Conservation (phyloP, 2,329 filamentous ascomycete genomes). For the Dryadomyces quercus-mongolicae region DNA sequence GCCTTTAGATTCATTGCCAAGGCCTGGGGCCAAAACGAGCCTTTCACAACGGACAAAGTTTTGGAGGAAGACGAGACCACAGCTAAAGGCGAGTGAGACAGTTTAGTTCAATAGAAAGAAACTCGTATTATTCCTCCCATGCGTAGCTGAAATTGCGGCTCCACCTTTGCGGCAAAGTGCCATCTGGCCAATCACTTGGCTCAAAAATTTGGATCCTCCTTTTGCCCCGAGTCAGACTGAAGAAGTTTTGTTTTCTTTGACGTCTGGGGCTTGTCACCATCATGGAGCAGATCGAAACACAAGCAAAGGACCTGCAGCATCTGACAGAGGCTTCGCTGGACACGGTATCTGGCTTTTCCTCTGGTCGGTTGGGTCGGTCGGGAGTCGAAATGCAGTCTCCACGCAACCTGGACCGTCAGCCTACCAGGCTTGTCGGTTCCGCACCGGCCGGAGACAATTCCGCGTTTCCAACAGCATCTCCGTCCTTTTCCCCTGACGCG, state of each 20-base stretch:
- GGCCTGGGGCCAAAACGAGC: conserved; percentile 14
- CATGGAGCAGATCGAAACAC: conserved; percentile 43
- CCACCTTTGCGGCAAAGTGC: background rate
- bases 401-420: conserved; percentile 8
- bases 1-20: conserved; percentile 15
- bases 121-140: background rate
- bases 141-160: no score
- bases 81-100: background rate
- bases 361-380: background rate
- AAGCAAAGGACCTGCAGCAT: conserved; percentile 41
- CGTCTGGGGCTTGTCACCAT: conserved; percentile 14
- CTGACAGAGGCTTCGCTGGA: conserved; percentile 26
- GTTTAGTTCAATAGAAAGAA: background rate
- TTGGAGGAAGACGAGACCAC: conserved; percentile 13
- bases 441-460: conserved; percentile 34
- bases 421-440: conserved; percentile 18
- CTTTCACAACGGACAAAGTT: conserved; percentile 9
- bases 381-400: conserved; percentile 2
- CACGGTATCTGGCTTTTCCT: conserved; percentile 15
- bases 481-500: conserved; percentile 5
- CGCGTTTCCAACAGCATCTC: conserved; percentile 20
- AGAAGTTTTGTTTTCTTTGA: background rate
- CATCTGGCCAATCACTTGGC: background rate
- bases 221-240: background rate
- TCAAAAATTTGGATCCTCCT: background rate